Evolutionary conservation across 805 yeast genomes (phyloP), one percentile per base, ranked within the genome.

Genomic region (Candida ipomoeae): DNA sequence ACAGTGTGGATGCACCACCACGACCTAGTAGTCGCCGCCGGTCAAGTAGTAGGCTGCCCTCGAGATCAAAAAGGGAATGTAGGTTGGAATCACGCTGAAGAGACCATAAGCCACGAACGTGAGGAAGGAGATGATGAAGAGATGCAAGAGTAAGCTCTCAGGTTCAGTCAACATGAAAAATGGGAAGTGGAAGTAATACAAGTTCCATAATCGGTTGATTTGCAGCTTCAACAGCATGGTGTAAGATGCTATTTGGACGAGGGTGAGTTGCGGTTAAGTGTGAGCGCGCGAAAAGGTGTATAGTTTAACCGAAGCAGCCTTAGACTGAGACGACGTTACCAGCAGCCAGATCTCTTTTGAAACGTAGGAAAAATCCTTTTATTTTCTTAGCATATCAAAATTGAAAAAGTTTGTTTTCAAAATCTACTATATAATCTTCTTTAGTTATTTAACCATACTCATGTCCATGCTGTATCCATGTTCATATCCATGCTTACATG

Each of bases 91-190:
- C 41, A 50, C 53, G 40, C 53, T 48, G 48, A 54, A 58, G 39
- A 58, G 45, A 18, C 60, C 61, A 38, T 55, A 58, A 2, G 48
- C 60, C 13, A 56, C 53, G 32, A 58, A 55, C 26, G 53, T 48
- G 33, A 58, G 45, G 47, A 56, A 56, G 29, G 58, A 44, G 36
- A 55, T 35, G 26, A 58, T 43, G 45, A 54, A 58, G 20, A 56
- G 48, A 44, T 58, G 60, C 46, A 58, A 51, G 38, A 56, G 46
- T 65, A 66, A 51, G 20, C 72, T 61, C 63, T 78, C 82, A 32
- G 67, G 63, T 42, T 61, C 65, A 21, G 82, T 78, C 66, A 78
- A 68, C 81, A 78, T 78, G 62, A 64, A 70, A 54, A 70, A 71
- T 13, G 82, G 82, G 51, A 78, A 69, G 54, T 70, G 70, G 63